phyloP scores from a whole-genome alignment of 2,329 filamentous ascomycete genomes.

The Hirsutella thompsonii region DNA sequence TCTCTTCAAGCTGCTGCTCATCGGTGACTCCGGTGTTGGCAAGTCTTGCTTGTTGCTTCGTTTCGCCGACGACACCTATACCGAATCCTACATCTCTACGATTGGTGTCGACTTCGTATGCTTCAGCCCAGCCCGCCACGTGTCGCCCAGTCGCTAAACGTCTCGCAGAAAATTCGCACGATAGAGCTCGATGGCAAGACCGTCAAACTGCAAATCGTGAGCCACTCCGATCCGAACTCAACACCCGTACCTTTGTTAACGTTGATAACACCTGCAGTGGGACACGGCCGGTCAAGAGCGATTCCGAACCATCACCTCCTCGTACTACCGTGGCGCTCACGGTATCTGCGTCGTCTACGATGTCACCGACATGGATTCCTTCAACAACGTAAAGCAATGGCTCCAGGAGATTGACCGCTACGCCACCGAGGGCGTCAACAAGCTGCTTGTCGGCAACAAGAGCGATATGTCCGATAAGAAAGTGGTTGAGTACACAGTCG shows the following conservation, averaged over 20 bases:
- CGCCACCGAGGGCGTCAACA: constrained; percentile 98
- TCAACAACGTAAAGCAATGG: constrained; percentile 99
- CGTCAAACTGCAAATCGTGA: constrained; percentile 97
- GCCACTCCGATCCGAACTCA: constrained; percentile 17
- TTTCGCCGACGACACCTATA: constrained; percentile 98
- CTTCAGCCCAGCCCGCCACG: background rate
- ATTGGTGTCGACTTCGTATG: constrained; percentile 98
- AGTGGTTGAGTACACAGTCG: constrained; percentile 98
- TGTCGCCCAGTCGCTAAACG: constrained; percentile 6
- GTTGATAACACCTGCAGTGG: constrained; percentile 51
- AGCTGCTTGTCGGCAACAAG: constrained; percentile 99
- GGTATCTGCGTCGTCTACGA: constrained; percentile 99
- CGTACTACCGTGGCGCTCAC: constrained; percentile 97
- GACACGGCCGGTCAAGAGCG: constrained; percentile 98
- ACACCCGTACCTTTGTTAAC: background rate
- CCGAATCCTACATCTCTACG: constrained; percentile 98
- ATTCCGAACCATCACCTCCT: constrained; percentile 98
- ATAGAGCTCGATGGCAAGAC: constrained; percentile 99
- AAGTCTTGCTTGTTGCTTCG: constrained; percentile 97
- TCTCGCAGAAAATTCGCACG: constrained; percentile 86
- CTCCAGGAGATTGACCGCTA: constrained; percentile 99
- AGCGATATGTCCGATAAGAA: constrained; percentile 99
- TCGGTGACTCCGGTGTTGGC: constrained; percentile 99
- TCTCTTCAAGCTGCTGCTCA: constrained; percentile 99
- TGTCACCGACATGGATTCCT: constrained; percentile 99